A percentile compares a stretch with the other conserved stretches of the same genome.
Conservation (phyloP, 345 rosid genomes). For the Hevea brasiliensis region DNA sequence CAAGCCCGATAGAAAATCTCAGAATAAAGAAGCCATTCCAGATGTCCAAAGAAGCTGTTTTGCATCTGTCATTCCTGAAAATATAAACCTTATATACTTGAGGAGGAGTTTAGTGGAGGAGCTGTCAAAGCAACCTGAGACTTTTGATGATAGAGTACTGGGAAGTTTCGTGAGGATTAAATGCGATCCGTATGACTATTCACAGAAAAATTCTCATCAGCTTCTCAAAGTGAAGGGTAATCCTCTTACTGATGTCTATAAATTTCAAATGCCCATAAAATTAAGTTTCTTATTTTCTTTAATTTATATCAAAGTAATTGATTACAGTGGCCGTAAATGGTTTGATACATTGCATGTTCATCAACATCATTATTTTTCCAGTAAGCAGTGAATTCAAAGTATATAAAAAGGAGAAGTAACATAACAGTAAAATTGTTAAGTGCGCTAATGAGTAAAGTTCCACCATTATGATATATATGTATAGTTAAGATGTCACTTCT, state of each 20-base stretch:
- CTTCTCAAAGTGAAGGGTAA: slow-evolving; percentile 58
- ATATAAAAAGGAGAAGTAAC: not conserved
- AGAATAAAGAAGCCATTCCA: slow-evolving; percentile 24
- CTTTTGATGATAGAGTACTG: slow-evolving; percentile 41
- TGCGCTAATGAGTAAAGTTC: not conserved
- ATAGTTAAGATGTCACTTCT: too few relatives aligned
- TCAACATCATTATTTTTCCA: not conserved
- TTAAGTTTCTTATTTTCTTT: not conserved
- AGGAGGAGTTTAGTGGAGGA: slow-evolving; percentile 48
- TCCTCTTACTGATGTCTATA: not conserved
- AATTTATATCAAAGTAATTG: not conserved
- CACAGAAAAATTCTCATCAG: slow-evolving; percentile 43
- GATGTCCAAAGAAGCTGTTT: slow-evolving; percentile 26
- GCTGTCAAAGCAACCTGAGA: slow-evolving; percentile 42
- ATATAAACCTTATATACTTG: slow-evolving; percentile 54
- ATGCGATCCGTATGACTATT: slow-evolving; percentile 40
- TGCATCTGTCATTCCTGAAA: slow-evolving; percentile 42
- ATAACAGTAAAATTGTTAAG: not conserved
- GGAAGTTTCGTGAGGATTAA: slow-evolving; percentile 61
- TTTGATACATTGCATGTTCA: not conserved
- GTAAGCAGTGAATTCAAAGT: not conserved
- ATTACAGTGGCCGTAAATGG: too few relatives aligned
- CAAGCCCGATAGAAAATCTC: slow-evolving; percentile 14
- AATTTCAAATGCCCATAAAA: not conserved
- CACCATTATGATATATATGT: too few relatives aligned